Base-by-base conservation (phyloP, 768 basidiomycete species). In the Lactarius psammicola region DNA sequence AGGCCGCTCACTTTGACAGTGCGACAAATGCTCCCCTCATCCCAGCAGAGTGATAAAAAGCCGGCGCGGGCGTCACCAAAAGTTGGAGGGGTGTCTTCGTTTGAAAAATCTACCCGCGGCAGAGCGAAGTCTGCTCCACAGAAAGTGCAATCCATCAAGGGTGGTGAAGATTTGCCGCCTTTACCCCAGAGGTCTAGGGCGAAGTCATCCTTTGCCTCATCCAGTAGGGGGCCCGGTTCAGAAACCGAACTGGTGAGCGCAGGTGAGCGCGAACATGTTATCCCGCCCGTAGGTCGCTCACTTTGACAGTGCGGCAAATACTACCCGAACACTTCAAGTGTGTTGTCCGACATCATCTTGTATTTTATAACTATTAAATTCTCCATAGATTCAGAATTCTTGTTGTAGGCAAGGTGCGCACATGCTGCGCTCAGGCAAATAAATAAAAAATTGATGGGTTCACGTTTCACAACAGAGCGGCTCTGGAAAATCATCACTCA, bases 401-500 rank as follows among this genome's bases (percentile, higher is more conserved):
- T 26, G 60, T 61, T 28, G 23, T 57, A 5, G 65, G 65, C 8
- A 56, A 62, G 60, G 65, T 66, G 28, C 23, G 65, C 42, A 10
- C 18, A 13, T n/a, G n/a, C 30, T 6, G 17, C 23, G 9, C 4
- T 10, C 23, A 4, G n/a, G 5, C 23, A 2, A n/a, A 4, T n/a
- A n/a, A n/a, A n/a, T 11, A 2, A 3, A n/a, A 30, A n/a, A 8
- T 26, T 7, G 30, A 17, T 56, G 2, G 46, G 15, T 17, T 13
- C 17, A 28, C 31, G 4, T 26, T 15, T 33, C n/a, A 40, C 26
- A 4, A 13, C 23, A 66, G 65, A 49, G 15, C 0, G 30, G 31
- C 5, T 66, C 65, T 2, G 65, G 65, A 33, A 66, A 66, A 56
- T 66, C 56, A 2, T 66, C 60, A 18, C 64, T 65, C 30, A 31